These are phyloP conservation scores for Haematococcus lacustris DNA, from an alignment of 139 green algal species.

Conservation along the genomic window DNA sequence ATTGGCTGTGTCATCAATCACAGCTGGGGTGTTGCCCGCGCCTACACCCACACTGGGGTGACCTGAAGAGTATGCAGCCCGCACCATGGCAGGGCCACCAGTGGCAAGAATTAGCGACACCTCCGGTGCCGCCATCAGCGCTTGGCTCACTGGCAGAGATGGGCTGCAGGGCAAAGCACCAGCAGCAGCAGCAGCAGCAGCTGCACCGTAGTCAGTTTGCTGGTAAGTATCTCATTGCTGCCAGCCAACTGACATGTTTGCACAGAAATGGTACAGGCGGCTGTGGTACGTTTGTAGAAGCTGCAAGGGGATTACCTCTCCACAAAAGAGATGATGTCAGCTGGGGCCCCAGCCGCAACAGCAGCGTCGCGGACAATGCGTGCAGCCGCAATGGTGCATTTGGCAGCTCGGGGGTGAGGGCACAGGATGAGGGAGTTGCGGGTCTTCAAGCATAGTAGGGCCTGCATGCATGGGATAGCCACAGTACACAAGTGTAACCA, in stretches of 20 bases:
- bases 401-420: slow-evolving; percentile 53
- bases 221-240: no score
- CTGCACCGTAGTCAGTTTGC: no score
- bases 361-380: slow-evolving; percentile 55
- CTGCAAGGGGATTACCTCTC: no score
- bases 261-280: no score
- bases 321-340: slow-evolving; percentile 56
- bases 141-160: slow-evolving; percentile 42
- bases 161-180: no score
- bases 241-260: no score
- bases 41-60: slow-evolving; percentile 62
- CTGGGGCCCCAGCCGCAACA: slow-evolving; percentile 49
- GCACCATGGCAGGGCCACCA: slow-evolving; percentile 60
- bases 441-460: slow-evolving; percentile 58
- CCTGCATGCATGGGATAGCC: no score
- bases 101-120: slow-evolving; percentile 60
- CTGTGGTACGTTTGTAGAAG: no score
- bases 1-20: slow-evolving; percentile 60
- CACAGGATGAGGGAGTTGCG: slow-evolving; percentile 60
- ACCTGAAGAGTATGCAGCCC: slow-evolving; percentile 56
- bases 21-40: slow-evolving; percentile 61
- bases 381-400: slow-evolving; percentile 49
- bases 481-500: no score
- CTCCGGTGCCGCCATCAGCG: slow-evolving; percentile 35
- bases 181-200: no score